These are phyloP conservation scores for Venustampulla echinocandica DNA, from an alignment of 495 filamentous ascomycete species.

Conservation along the genomic window DNA sequence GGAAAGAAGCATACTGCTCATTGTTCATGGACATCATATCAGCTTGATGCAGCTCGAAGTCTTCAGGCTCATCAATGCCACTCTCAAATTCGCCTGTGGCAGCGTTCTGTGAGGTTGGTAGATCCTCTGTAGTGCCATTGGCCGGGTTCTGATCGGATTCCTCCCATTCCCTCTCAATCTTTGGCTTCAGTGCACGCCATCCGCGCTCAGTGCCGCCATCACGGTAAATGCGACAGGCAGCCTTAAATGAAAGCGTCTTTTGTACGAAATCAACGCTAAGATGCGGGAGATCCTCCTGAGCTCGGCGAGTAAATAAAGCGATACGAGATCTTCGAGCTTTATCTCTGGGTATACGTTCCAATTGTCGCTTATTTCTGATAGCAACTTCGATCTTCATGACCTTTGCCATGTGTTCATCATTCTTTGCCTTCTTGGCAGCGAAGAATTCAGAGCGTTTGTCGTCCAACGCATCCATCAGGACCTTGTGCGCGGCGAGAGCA, in stretches of 20 bases:
- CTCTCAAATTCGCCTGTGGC: neutral
- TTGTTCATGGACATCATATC: neutral
- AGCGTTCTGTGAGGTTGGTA: neutral
- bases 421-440: conserved; percentile 13
- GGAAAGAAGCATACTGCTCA: neutral
- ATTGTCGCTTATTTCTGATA: conserved; percentile 7
- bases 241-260: conserved; percentile 15
- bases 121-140: neutral
- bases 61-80: neutral
- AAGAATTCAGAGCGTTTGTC: conserved; percentile 15
- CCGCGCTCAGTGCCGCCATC: conserved; percentile 22
- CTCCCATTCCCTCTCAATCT: conserved; percentile 21
- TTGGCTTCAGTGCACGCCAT: conserved; percentile 21
- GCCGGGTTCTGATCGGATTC: neutral
- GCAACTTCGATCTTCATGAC: conserved; percentile 15
- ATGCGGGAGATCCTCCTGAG: conserved; percentile 18
- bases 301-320: conserved; percentile 18
- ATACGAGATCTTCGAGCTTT: conserved; percentile 14
- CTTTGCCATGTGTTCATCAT: conserved; percentile 17
- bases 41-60: neutral
- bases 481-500: conserved; percentile 11
- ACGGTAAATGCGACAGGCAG: conserved; percentile 19
- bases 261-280: conserved; percentile 19
- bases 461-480: conserved; percentile 6
- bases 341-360: conserved; percentile 12